Evolutionary conservation across 202 grass and related monocot genomes (phyloP).

Genomic region (Hordeum pubiflorum): DNA sequence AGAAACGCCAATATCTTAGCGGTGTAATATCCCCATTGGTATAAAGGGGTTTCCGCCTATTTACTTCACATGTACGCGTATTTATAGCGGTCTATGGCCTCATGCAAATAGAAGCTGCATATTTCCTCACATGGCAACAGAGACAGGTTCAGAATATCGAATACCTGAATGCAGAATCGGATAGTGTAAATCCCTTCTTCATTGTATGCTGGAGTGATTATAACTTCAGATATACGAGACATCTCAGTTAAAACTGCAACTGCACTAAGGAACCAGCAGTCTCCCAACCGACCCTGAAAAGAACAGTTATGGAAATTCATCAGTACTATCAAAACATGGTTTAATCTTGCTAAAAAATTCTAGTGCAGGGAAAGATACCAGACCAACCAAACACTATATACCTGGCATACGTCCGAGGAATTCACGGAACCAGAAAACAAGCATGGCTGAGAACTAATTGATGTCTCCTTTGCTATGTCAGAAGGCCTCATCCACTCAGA

Average conservation of each 20-base stretch:
- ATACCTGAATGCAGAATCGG: constrained; percentile 98
- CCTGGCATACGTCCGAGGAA: constrained; percentile 99
- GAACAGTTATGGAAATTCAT: constrained; percentile 16
- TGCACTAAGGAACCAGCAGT: constrained; percentile 99
- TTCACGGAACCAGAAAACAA: constrained; percentile 91
- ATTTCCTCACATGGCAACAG: background rate
- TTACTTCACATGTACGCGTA: background rate
- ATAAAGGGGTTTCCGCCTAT: background rate
- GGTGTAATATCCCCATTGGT: background rate
- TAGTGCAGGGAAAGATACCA: background rate
- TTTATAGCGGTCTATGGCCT: background rate
- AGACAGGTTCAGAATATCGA: background rate
- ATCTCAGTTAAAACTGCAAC: constrained; percentile 91
- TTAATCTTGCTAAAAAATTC: background rate
- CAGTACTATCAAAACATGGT: constrained; percentile 1
- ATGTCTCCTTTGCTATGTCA: constrained; percentile 78
- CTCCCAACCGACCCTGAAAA: constrained; percentile 84
- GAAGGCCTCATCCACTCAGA: constrained; percentile 88
- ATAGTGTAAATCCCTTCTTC: constrained; percentile 98
- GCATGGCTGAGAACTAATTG: constrained; percentile 61
- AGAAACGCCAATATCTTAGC: background rate
- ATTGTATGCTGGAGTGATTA: constrained; percentile 94
- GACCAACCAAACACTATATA: constrained; percentile 27
- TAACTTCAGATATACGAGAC: constrained; percentile 93
- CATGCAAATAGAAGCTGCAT: background rate